Evolutionary conservation across 176 grass and related monocot species (phyloP), one percentile per base, ranked within the genome.

Genomic region (Luzula sylvatica): DNA sequence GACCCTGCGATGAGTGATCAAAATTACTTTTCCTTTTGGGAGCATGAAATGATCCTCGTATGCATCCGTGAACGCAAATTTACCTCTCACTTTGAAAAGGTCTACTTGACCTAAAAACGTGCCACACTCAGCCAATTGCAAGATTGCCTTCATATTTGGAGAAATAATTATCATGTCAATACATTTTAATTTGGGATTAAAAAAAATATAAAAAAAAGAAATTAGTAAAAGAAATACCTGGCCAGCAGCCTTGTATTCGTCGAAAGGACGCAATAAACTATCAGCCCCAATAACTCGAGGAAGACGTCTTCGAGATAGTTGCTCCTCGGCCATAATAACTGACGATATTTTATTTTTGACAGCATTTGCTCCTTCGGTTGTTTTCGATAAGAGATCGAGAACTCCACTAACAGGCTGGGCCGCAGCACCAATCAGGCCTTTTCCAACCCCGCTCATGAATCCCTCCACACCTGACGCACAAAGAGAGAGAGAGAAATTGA

Each of bases 301-400:
- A 35, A 86, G 58, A 3, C 90, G 80, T 47, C 71, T 82, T 70
- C 81, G 70, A 28, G 72, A 48, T 66, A 96, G 76, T 55, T 96
- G 90, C 40, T 96, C 81, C 71, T 96, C 90, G 41, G 90, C 82
- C 78, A 86, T 82, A 56, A 89, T 96, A 71, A 80, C 90, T 70
- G 90, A 96, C 59, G 90, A 86, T 73, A 96, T 89, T 77, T 82
- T 88, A 81, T 88, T 79, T 58, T 87, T 89, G 54, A 96, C 84
- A 15, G 90, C 90, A 89, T 96, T 96, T 42, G 90, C 90, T 73
- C 90, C 90, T 86, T 96, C 90, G 23, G 90, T 96, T 51, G 90
- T 96, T 72, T 96, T 96, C 8, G 90, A 86, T 19, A 96, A 23
- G 75, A 96, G 81, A 81, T 96, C 90, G 51, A 96, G 81, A 50